Conservation (phyloP, 495 filamentous ascomycete genomes). For the Cercophora samala region DNA sequence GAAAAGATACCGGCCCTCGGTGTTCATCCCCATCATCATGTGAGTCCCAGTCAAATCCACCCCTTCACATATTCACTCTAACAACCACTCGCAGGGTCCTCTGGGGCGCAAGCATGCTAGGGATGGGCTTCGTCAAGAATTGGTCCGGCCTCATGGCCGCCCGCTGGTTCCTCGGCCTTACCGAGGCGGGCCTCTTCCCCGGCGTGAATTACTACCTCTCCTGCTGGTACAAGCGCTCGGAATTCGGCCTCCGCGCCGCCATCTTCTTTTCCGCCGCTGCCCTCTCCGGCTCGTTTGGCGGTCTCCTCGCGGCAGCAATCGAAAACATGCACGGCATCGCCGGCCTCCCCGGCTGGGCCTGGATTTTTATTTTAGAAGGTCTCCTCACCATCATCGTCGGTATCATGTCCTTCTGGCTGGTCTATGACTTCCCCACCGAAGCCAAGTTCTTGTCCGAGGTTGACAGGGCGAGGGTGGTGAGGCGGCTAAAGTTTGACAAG, state of each 20-base stretch:
- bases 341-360: conserved; percentile 68
- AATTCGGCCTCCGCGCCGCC: conserved; percentile 68
- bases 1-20: conserved; percentile 59
- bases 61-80: background rate
- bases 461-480: conserved; percentile 71
- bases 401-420: conserved; percentile 73
- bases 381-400: conserved; percentile 72
- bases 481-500: conserved; percentile 68
- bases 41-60: conserved; percentile 43
- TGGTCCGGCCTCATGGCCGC: conserved; percentile 77
- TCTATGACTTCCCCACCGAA: conserved; percentile 84
- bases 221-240: conserved; percentile 81
- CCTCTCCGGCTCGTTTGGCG: conserved; percentile 81
- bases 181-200: conserved; percentile 82
- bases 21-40: conserved; percentile 66
- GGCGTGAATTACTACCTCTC: conserved; percentile 85
- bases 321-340: conserved; percentile 68
- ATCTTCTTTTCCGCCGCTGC: conserved; percentile 92
- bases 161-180: conserved; percentile 79
- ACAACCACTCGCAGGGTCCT: conserved; percentile 35
- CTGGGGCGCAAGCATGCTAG: conserved; percentile 77
- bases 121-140: conserved; percentile 78
- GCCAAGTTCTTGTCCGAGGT: conserved; percentile 70
- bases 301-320: conserved; percentile 76
- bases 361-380: conserved; percentile 84